Base-by-base conservation (phyloP, 345 rosid genomes). In the Salix udensis region DNA sequence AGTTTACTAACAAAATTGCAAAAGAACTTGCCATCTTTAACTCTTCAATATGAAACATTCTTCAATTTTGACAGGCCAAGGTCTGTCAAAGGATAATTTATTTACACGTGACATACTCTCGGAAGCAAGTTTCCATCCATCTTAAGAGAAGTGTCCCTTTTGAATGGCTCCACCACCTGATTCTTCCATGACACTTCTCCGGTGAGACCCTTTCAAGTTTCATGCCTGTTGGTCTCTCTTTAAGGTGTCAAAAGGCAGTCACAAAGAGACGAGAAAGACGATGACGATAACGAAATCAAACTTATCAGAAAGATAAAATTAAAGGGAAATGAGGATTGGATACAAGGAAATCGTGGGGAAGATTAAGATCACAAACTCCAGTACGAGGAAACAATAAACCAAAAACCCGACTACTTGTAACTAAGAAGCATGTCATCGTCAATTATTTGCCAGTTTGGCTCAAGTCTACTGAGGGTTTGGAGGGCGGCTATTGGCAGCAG, bases 401-500 rank as follows among this genome's bases (percentile, higher is more conserved):
- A 6, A 1, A 15, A 37, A 15, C 13, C 13, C 42, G 10, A 13
- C 10, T 13, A 31, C 50, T 11, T 21, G 9, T 31, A 39, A 39
- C 5, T 26, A 19, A 13, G 39, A 16, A 58, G 37, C 16, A 67
- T 52, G 24, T 24, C 7, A 10, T 13, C 24, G 1, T 13, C 21
- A 19, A 10, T n/a, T 3, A n/a, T 12, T 12, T 26, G 34, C 18
- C 19, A n/a, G 2, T 2, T 10, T 14, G 28, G 28, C 13, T 15
- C 11, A 42, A 42, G 2, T 74, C 78, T 84, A 88, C 88, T 87
- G 92, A 70, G 92, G 92, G 76, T 86, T 90, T 2, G 92, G 94
- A 11, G 93, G 93, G 36, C 94, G 97, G 81, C 93, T 87, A 68
- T 92, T 92, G 42, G 94, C 97, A 68, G 88, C 89, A 16, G 93